Evolutionary conservation across 1,284 basidiomycete genomes (phyloP).

Genomic region (Papiliotrema terrestris): DNA sequence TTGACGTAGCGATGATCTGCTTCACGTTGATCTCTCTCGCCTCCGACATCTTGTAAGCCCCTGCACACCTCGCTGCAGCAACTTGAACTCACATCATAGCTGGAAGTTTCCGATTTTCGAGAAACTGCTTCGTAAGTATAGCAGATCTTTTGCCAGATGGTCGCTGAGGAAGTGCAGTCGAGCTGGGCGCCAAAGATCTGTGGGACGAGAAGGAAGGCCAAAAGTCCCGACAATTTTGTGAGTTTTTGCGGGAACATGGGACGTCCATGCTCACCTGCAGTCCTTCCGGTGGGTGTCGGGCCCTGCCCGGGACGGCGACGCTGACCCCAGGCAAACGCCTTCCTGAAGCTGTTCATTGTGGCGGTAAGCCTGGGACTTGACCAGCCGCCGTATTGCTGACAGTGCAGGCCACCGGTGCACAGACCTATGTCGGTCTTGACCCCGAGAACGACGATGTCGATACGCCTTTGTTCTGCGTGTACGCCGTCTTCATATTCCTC

Average conservation of each 20-base stretch:
- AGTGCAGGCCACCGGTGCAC: conserved; percentile 22
- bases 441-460: conserved; percentile 23
- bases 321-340: conserved; percentile 23
- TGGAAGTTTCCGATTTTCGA: conserved; percentile 13
- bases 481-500: conserved; percentile 27
- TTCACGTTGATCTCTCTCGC: conserved; percentile 20
- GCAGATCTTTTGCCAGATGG: neutral
- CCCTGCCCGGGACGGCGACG: neutral
- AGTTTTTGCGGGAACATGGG: neutral
- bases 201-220: neutral
- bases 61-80: neutral
- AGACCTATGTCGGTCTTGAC: conserved; percentile 25
- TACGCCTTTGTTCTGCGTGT: conserved; percentile 31
- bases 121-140: conserved; percentile 10
- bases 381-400: neutral
- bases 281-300: conserved; percentile 12
- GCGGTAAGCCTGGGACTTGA: conserved; percentile 13
- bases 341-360: conserved; percentile 35
- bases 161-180: no score
- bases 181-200: neutral
- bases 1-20: conserved; percentile 28
- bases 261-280: conserved; percentile 6
- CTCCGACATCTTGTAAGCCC: conserved; percentile 32
- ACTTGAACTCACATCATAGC: conserved; percentile 5
- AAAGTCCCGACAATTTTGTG: conserved; percentile 1